Conservation (phyloP, 106 monocot species). For the Chionographis japonica region DNA sequence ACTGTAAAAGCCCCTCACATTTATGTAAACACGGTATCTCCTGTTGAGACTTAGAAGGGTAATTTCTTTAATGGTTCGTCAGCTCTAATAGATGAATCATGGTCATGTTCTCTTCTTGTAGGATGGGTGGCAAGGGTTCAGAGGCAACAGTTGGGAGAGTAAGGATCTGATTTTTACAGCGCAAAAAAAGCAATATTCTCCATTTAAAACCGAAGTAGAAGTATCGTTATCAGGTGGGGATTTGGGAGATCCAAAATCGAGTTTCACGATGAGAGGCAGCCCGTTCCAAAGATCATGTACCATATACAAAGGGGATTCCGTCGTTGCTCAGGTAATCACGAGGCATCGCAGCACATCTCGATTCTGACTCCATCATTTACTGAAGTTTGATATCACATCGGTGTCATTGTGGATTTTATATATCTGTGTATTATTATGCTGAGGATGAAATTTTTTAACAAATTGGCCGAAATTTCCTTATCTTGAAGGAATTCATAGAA, state of each 20-base stretch:
- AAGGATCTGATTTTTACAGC: constrained; percentile 56
- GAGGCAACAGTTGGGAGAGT: constrained; percentile 32
- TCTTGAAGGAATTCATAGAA: too few species aligned
- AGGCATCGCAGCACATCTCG: background rate
- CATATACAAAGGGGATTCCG: constrained; percentile 46
- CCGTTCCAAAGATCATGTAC: constrained; percentile 70
- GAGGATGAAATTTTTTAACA: too few species aligned
- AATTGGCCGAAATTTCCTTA: too few species aligned
- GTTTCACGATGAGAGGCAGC: constrained; percentile 58
- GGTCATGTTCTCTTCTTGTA: constrained; percentile 6
- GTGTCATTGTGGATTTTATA: too few species aligned
- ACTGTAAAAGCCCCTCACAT: too few species aligned
- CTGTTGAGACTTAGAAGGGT: too few species aligned
- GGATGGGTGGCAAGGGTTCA: constrained; percentile 71
- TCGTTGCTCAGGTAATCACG: constrained; percentile 72
- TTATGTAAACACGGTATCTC: too few species aligned
- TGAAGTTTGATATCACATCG: too few species aligned
- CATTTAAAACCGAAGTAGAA: constrained; percentile 40
- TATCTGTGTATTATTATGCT: too few species aligned
- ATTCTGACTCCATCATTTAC: too few species aligned
- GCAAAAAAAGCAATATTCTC: constrained; percentile 17
- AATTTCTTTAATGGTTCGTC: too few species aligned
- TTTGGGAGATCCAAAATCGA: constrained; percentile 17
- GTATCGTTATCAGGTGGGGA: constrained; percentile 28
- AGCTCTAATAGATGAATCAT: too few species aligned